phyloP scores from a whole-genome alignment of 305 asterid species.

The Plantago lanceolata region DNA sequence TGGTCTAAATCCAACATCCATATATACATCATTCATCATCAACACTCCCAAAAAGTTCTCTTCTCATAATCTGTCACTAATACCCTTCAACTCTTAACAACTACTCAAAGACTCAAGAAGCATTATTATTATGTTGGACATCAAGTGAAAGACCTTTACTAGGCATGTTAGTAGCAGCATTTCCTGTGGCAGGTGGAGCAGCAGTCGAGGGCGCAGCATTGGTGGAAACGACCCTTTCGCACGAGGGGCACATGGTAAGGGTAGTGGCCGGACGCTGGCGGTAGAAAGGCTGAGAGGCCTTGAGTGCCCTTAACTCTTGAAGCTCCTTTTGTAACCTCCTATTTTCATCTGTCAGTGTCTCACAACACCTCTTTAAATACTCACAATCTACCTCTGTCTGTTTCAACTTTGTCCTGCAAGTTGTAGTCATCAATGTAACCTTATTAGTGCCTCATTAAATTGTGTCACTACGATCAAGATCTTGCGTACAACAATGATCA shows the following conservation, averaged over 20 bases:
- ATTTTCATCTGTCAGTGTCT: slow-evolving; percentile 79
- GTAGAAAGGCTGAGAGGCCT: slow-evolving; percentile 70
- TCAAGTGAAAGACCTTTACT: slow-evolving; percentile 28
- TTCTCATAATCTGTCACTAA: not conserved
- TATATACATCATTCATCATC: not conserved
- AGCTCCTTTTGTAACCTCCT: slow-evolving; percentile 76
- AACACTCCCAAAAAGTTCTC: not conserved
- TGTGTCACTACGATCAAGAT: slow-evolving; percentile 21
- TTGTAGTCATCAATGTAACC: slow-evolving; percentile 5
- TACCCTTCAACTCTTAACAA: not conserved
- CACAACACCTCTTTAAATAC: slow-evolving; percentile 80
- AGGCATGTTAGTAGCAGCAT: slow-evolving; percentile 9
- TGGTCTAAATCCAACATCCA: slow-evolving; percentile 3
- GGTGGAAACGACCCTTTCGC: slow-evolving; percentile 61
- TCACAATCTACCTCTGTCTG: slow-evolving; percentile 96
- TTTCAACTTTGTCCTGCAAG: slow-evolving; percentile 80
- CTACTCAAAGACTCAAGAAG: slow-evolving; percentile 20
- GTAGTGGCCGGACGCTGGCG: slow-evolving; percentile 86
- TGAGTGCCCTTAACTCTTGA: slow-evolving; percentile 76
- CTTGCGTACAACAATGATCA: not conserved
- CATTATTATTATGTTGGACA: slow-evolving; percentile 20
- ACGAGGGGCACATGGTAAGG: slow-evolving; percentile 89
- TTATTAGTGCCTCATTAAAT: slow-evolving; percentile 23
- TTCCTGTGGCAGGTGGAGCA: not conserved
- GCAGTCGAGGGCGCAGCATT: slow-evolving; percentile 27